Evolutionary conservation across 2,329 filamentous ascomycete genomes (phyloP), one percentile per base, ranked within the genome.

Genomic region (Venturia effusa): DNA sequence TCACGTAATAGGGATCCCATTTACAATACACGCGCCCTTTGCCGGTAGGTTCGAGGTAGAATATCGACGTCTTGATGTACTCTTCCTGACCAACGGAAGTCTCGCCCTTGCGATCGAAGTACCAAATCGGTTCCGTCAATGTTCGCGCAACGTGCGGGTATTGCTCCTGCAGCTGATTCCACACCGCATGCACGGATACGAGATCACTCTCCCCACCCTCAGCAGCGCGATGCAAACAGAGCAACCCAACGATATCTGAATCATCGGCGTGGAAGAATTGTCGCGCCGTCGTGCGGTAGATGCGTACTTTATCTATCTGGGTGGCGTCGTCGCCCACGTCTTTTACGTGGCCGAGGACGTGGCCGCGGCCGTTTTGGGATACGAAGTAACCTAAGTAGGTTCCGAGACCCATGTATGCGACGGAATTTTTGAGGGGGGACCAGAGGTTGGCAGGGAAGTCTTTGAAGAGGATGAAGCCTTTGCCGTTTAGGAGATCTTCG

Each of bases 41-140:
- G 7, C 83, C 81, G 7, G 81, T 84, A 10, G 62, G 62, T 78
- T 95, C 90, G 4, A 92, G 78, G 73, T 92, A 95, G 69, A 94
- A 84, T 22, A 96, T 84, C 15, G 84, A 81, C 39, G 87, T 85
- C 54, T 82, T 80, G 69, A 90, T 89, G 76, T 86, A 95, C 64
- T 86, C 85, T 63, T 92, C 84, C 74, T 95, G 82, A 15, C 89
- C 90, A 17, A 80, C 77, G 27, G 85, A 89, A 0, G 84, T 85
- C 78, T 96, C 91, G 13, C 91, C 91, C 78, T 96, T 96, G 63
- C 91, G 87, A 75, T 96, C 91, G 74, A 95, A 93, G 78, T 95
- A 94, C 91, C 91, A 96, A 67, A 91, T 84, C 0, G 91, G 90
- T 72, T 87, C 77, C 0, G 88, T 88, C 62, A 96, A 79, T 6